phyloP scores from a whole-genome alignment of 257 asterid species.

The Jasminum sambac region DNA sequence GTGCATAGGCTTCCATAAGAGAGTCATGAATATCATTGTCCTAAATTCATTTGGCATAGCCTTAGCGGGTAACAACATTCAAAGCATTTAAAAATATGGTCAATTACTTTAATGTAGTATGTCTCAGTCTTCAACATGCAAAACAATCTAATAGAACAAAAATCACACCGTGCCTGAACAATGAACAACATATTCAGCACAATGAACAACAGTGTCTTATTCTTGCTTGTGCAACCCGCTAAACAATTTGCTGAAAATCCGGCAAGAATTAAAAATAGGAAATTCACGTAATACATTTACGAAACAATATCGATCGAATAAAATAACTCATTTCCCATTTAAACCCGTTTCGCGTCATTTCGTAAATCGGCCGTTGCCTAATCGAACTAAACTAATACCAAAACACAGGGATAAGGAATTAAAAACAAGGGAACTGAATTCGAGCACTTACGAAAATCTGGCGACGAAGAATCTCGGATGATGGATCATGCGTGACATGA shows the following conservation, averaged over 20 bases:
- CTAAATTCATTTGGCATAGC: too few species aligned
- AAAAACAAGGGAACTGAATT: neutral
- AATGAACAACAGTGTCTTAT: neutral
- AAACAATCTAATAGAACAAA: neutral
- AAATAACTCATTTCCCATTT: neutral
- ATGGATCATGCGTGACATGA: constrained; percentile 71
- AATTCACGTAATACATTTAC: neutral
- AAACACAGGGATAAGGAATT: neutral
- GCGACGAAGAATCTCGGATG: constrained; percentile 44
- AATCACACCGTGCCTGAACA: neutral
- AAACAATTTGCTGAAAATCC: neutral
- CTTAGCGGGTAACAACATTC: too few species aligned
- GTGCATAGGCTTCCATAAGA: too few species aligned
- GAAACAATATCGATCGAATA: neutral
- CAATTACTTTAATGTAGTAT: neutral
- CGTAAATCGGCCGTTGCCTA: neutral
- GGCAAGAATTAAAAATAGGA: neutral
- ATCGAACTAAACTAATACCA: neutral
- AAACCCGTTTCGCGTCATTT: neutral
- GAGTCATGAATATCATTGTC: too few species aligned
- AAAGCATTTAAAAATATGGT: too few species aligned
- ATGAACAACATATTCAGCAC: neutral
- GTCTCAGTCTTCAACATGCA: neutral
- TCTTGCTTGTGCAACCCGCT: neutral
- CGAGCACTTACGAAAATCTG: constrained; percentile 50